These are phyloP conservation scores for Xylaria curta DNA, from an alignment of 495 filamentous ascomycete genomes.

Conservation along the genomic window DNA sequence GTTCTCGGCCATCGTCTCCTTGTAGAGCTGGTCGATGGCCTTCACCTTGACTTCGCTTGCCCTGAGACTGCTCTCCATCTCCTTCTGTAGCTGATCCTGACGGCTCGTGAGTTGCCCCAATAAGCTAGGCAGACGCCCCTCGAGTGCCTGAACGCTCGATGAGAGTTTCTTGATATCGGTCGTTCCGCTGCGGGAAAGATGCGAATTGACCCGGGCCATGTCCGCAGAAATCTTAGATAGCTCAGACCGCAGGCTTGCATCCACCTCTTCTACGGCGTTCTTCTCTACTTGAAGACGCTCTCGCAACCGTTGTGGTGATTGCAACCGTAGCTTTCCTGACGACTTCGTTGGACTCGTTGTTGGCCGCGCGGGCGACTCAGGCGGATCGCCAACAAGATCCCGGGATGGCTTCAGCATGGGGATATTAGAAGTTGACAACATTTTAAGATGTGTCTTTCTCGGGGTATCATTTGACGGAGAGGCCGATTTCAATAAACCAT, in stretches of 20 bases:
- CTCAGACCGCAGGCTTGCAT: slow-evolving; percentile 73
- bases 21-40: slow-evolving; percentile 87
- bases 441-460: slow-evolving; percentile 43
- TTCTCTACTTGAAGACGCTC: slow-evolving; percentile 86
- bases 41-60: slow-evolving; percentile 78
- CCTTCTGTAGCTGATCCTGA: slow-evolving; percentile 65
- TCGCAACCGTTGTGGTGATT: slow-evolving; percentile 90
- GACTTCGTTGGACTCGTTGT: slow-evolving; percentile 47
- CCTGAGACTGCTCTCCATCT: slow-evolving; percentile 71
- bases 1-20: slow-evolving; percentile 89
- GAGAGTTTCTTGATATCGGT: slow-evolving; percentile 57
- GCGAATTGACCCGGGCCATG: slow-evolving; percentile 66
- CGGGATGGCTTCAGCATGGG: slow-evolving; percentile 50
- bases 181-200: slow-evolving; percentile 46
- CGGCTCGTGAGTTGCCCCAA: slow-evolving; percentile 66
- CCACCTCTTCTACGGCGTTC: slow-evolving; percentile 70
- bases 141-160: slow-evolving; percentile 65
- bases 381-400: slow-evolving; percentile 27
- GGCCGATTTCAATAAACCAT: slow-evolving; percentile 36
- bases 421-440: slow-evolving; percentile 54
- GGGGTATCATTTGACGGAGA: slow-evolving; percentile 23
- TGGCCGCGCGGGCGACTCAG: slow-evolving; percentile 42
- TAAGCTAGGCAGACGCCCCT: slow-evolving; percentile 67
- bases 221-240: slow-evolving; percentile 84
- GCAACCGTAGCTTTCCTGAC: slow-evolving; percentile 77